Evolutionary conservation across 805 yeast genomes (phyloP).

Genomic region (Candida pseudofarinosa): DNA sequence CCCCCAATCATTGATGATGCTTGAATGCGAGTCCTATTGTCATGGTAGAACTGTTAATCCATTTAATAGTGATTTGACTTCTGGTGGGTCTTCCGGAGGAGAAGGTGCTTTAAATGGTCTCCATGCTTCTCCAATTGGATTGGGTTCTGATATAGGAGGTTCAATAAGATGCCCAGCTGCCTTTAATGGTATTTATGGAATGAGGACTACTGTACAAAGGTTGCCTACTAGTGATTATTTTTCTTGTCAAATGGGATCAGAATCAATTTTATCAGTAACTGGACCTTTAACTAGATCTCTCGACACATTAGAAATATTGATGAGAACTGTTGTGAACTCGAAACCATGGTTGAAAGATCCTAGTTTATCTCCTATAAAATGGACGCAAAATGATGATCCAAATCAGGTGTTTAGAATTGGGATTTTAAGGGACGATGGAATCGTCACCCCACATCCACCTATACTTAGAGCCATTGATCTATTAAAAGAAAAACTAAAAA

Average conservation of each 20-base stretch:
- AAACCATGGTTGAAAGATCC: slow-evolving; percentile 57
- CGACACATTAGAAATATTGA: slow-evolving; percentile 41
- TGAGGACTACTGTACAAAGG: slow-evolving; percentile 18
- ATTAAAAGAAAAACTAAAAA: slow-evolving; percentile 2
- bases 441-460: slow-evolving; percentile 18
- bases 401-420: slow-evolving; percentile 15
- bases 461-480: slow-evolving; percentile 10
- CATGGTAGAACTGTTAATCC: slow-evolving; percentile 20
- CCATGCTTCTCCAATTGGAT: slow-evolving; percentile 17
- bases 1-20: slow-evolving; percentile 21
- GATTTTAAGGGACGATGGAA: slow-evolving; percentile 9
- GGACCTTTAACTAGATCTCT: slow-evolving; percentile 34
- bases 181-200: slow-evolving; percentile 19
- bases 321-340: slow-evolving; percentile 41
- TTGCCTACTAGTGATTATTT: slow-evolving; percentile 15
- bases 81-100: slow-evolving; percentile 25
- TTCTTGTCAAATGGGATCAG: slow-evolving; percentile 20
- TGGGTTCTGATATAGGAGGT: slow-evolving; percentile 26
- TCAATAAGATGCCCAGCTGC: slow-evolving; percentile 19
- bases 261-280: slow-evolving; percentile 21
- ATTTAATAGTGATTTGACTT: slow-evolving; percentile 13
- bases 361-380: slow-evolving; percentile 44
- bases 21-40: slow-evolving; percentile 15
- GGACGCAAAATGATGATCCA: slow-evolving; percentile 39
- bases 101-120: slow-evolving; percentile 20